Conservation (phyloP, 1,284 basidiomycete species). For the Trametes versicolor region DNA sequence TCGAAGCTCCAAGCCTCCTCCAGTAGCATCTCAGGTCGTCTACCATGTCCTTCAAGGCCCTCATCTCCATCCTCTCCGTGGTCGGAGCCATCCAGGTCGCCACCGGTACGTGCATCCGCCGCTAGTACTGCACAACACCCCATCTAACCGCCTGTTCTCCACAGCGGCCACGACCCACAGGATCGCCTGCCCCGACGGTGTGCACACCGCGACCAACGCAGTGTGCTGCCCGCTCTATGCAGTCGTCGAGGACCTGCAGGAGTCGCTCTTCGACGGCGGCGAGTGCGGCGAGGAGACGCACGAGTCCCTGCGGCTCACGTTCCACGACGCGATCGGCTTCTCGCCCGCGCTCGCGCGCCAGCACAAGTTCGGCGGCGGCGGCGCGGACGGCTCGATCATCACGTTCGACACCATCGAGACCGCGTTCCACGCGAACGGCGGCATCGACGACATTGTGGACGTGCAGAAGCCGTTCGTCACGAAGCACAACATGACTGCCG, state of each 20-base stretch:
- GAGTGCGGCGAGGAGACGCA: conserved; percentile 42
- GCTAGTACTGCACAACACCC: neutral
- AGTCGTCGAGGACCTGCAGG: conserved; percentile 48
- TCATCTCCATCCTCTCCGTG: conserved; percentile 23
- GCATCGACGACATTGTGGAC: conserved; percentile 42
- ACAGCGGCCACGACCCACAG: neutral
- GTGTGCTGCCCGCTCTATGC: conserved; percentile 52
- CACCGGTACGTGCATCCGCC: conserved; percentile 18
- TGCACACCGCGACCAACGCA: conserved; percentile 44
- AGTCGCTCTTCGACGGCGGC: conserved; percentile 46
- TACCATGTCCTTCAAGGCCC: conserved; percentile 29
- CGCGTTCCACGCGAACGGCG: conserved; percentile 39
- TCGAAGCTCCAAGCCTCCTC: conserved; percentile 6
- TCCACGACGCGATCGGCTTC: conserved; percentile 44
- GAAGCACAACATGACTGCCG: conserved; percentile 38
- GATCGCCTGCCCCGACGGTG: conserved; percentile 7
- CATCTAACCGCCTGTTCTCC: neutral
- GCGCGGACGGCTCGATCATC: conserved; percentile 41
- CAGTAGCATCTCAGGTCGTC: conserved; percentile 8
- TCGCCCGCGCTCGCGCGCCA: conserved; percentile 22
- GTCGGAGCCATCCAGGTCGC: conserved; percentile 26
- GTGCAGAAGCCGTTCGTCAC: conserved; percentile 38
- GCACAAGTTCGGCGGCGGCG: conserved; percentile 37
- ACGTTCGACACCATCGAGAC: conserved; percentile 36
- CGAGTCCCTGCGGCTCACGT: conserved; percentile 44